Evolutionary conservation across 768 basidiomycete species (phyloP), one percentile per base, ranked within the genome.

Genomic region (Asterophora parasitica): DNA sequence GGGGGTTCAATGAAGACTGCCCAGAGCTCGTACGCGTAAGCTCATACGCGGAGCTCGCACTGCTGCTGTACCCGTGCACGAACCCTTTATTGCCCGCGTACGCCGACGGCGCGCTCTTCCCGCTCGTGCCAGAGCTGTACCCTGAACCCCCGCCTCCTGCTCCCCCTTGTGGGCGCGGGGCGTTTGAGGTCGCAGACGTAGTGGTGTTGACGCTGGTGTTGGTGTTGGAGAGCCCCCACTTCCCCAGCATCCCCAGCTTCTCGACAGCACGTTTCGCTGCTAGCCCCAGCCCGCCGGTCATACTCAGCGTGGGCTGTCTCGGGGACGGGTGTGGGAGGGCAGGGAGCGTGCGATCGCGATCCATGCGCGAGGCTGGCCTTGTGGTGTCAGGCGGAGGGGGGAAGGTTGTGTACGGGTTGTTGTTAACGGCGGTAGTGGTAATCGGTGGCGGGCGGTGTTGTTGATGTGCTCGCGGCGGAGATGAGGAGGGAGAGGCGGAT

Each of bases 221-320:
- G 28, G 5, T 30, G 28, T 5, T 30, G 9, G 30, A 12, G 3
- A 66, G 60, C 47, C 67, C 80, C 76, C 76, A 82, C 16, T 77
- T 82, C 33, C 79, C 76, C 32, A 50, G 47, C 31, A 54, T 37
- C 8, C 82, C 82, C 71, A 89, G 79, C 63, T 80, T 84, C 67
- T 88, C 87, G 3, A 86, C 85, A 3, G 88, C 86, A 48, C 83
- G 77, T 58, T 82, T 83, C 8, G 86, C 88, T 9, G 86, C 88
- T 7, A 87, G 72, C 7, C 85, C 86, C 40, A 87, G 73, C 34
- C 81, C 75, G 32, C 73, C 75, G 2, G 83, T 78, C 69, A 89
- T 81, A 56, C 85, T 88, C 52, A 88, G 75, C 13, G 87, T 77
- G n/a, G 83, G 81, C 58, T 81, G 83, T 16, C 83, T 23, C 3